Base-by-base conservation (phyloP, 495 filamentous ascomycete species). In the Amorphotheca resinae region DNA sequence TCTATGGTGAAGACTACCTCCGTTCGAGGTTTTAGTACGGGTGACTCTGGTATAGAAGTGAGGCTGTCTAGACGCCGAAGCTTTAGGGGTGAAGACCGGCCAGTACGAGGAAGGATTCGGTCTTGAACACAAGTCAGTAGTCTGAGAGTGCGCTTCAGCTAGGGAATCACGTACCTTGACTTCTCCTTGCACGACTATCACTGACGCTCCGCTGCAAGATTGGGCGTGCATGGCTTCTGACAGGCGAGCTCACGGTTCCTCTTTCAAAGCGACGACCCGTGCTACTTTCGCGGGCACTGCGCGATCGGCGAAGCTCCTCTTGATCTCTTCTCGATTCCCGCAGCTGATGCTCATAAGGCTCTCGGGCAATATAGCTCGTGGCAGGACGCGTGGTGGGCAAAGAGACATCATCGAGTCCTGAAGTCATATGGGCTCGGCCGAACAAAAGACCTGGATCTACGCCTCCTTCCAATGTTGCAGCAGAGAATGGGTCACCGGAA, bases 1-100 rank as follows among this genome's bases (percentile, higher is more conserved):
- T 83, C 82, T 50, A 88, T 83, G 9, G 67, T 77, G 41, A 88
- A 76, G 25, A 74, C 76, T 3, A 86, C 74, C 44, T 69, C 65
- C 2, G 73, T 69, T 31, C 72, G 67, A 39, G 67, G 64, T 28
- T 62, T 51, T 20, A 69, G 60, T 0, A 56, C 46, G 2, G 59
- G 34, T 11, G 41, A 50, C 51, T 75, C 71, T 1, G 68, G 68
- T 33, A 75, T 75, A 2, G 69, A 69, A 8, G 61, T 61, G 12
- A 75, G 53, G 48, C 67, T 70, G 12, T 63, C 49, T 3, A 67
- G 50, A 22, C 68, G 64, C 26, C 66, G 61, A 21, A 51, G 60
- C 51, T 71, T 76, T 1, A 69, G 44, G 12, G 72, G 71, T 2
- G 70, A 74, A 41, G 57, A 52, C 46, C 70, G 63, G 8, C 67